Base-by-base conservation (phyloP, 2,329 filamentous ascomycete genomes). In the Diaporthe longicolla region DNA sequence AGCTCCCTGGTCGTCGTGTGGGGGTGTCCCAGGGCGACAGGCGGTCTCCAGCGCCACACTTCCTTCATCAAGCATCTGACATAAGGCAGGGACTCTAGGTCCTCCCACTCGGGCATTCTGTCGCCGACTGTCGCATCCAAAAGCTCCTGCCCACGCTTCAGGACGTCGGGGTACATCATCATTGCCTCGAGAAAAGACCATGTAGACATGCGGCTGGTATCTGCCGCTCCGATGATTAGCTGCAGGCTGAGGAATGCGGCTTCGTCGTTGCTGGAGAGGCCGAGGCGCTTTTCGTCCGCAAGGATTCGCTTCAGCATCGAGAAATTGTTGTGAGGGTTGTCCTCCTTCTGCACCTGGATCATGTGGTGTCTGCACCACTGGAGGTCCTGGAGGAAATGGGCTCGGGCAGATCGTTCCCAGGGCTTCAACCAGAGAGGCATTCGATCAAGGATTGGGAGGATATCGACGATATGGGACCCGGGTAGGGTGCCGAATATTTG, bases 161-260 rank as follows among this genome's bases (percentile, higher is more conserved):
- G 85, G 0, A 88, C 84, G 24, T 82, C 83, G 8, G 79, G 79
- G 43, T 84, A 84, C 8, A 85, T 80, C 5, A 81, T 61, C 86
- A 89, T 87, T 6, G 88, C 88, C 40, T 85, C 80, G 1, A 87
- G 78, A 75, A 88, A 86, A 5, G 61, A 50, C 61, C 61, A 65
- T 4, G 40, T 50, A 7, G 40, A 48, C 59, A 65, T 65, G 2
- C 43, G 59, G 43, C 59, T 65, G 43, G 59, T 65, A n/a, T 48
- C 40, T 4, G 59, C 59, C 15, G 59, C 59, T 43, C 59, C 59
- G 10, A 50, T 65, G 3, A 65, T 65, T 17, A 48, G 26, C 43
- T 65, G 59, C 11, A 65, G 40, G 43, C 59, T 65, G 9, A 65
- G 59, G 19, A 65, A 65, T 3, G 40, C 59, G 40, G 59, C 59